Evolutionary conservation across 179 eudicot species (phyloP), one percentile per base, ranked within the genome.

Genomic region (Spinacia oleracea): DNA sequence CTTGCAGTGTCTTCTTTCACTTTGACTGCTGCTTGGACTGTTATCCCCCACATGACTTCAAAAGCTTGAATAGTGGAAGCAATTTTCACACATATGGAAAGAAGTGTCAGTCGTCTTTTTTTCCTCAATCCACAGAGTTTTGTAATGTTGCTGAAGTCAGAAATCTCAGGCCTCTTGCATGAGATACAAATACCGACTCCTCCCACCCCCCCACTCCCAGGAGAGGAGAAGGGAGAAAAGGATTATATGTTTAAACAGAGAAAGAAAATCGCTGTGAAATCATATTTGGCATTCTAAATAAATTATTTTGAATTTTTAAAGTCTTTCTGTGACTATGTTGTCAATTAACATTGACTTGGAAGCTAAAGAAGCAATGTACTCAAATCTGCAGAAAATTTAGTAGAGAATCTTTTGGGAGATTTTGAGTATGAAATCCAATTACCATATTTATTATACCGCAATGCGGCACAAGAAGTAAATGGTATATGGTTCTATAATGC

Each of bases 401-500:
- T 95, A 63, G 98, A 93, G 90, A 83, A 95, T 93, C 93, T 95
- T 72, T 85, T 95, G 85, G 98, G 93, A 79, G 97, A 93, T 82
- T 93, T 95, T 83, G 98, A 95, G 84, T 95, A 83, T 87, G 98
- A 95, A 89, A 78, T 95, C 79, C 98, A 93, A 79, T 81, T 87
- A 31, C 98, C 98, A 21, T 95, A 95, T 89, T 83, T 93, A 38
- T 74, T 95, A 51, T 95, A 95, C 76, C 92, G 98, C 32, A 95
- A 95, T 89, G 97, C 98, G 21, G 83, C 93, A 15, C 98, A 93
- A 87, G 97, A 94, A 80, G 97, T 95, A 58, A 95, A 91, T 84
- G 98, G 98, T 70, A 93, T 95, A 70, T 95, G 98, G 98, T 95
- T 95, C 75, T 95, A 95, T 74, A 91, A 93, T 86, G 85, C 94